These are phyloP conservation scores for Stephanodiscus triporus DNA, from an alignment of 108 stramenopile genomes.

Conservation along the genomic window DNA sequence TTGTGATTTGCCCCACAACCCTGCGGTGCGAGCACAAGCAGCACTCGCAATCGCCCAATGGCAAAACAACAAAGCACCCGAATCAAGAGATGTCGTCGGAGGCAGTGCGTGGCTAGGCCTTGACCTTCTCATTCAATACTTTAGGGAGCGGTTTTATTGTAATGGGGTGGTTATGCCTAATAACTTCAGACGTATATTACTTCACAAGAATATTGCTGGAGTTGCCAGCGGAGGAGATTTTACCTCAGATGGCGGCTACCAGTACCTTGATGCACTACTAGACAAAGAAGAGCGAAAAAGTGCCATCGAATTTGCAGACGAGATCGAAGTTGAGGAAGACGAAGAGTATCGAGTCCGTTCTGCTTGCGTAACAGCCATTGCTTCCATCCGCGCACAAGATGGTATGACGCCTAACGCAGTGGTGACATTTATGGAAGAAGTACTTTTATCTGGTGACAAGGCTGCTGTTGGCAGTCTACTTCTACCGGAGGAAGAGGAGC, in stretches of 20 bases:
- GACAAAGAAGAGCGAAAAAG: constrained; percentile 64
- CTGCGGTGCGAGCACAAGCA: constrained; percentile 78
- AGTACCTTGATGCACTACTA: constrained; percentile 71
- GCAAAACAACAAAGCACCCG: constrained; percentile 90
- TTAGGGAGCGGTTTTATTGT: constrained; percentile 76
- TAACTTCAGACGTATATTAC: constrained; percentile 71
- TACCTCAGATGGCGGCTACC: constrained; percentile 62
- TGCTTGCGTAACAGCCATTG: constrained; percentile 81
- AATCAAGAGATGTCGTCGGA: constrained; percentile 61
- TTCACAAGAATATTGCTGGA: constrained; percentile 74
- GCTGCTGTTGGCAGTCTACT: constrained; percentile 65
- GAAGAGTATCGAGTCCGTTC: constrained; percentile 84
- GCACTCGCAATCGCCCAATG: constrained; percentile 87
- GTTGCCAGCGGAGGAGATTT: constrained; percentile 49
- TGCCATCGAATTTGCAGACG: constrained; percentile 76
- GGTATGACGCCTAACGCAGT: constrained; percentile 75
- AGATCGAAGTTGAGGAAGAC: constrained; percentile 86
- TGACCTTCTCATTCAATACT: constrained; percentile 81
- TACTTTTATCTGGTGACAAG: constrained; percentile 73
- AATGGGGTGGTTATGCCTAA: constrained; percentile 72
- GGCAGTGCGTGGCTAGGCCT: constrained; percentile 78
- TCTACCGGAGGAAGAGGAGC: constrained; percentile 70
- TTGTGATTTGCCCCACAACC: constrained; percentile 82
- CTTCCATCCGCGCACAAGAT: constrained; percentile 82
- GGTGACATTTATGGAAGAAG: constrained; percentile 69